These are phyloP conservation scores for Apiotrichum sp. DNA, from an alignment of 1,284 basidiomycete genomes.

Conservation along the genomic window DNA sequence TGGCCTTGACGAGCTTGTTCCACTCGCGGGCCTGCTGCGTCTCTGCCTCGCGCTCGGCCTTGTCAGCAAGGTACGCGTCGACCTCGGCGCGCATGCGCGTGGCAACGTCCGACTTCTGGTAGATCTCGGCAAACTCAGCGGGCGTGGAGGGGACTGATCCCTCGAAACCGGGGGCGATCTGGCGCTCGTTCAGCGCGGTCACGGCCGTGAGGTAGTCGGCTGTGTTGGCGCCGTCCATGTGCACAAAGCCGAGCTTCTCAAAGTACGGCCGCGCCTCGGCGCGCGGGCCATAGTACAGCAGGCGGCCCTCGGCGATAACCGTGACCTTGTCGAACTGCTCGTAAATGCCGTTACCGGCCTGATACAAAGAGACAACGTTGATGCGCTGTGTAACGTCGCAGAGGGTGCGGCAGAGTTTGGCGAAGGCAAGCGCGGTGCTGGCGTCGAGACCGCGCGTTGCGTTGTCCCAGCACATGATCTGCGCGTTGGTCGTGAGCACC, in stretches of 20 bases:
- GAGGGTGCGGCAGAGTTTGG: constrained; percentile 63
- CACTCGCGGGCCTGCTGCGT: constrained; percentile 22
- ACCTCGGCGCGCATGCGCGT: constrained; percentile 32
- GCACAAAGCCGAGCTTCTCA: constrained; percentile 67
- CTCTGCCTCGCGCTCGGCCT: constrained; percentile 13
- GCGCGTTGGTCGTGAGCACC: constrained; percentile 56
- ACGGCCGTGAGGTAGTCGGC: constrained; percentile 58
- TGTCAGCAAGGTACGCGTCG: constrained; percentile 25
- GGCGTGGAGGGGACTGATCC: constrained; percentile 50
- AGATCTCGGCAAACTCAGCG: constrained; percentile 52
- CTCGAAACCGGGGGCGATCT: constrained; percentile 50
- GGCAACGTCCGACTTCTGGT: constrained; percentile 28
- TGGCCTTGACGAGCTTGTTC: constrained; percentile 25
- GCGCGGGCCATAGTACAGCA: constrained; percentile 72
- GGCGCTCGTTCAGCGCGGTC: constrained; percentile 57
- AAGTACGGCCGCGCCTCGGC: constrained; percentile 69
- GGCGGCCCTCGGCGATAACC: constrained; percentile 69
- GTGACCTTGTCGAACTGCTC: constrained; percentile 58
- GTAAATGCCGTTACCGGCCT: constrained; percentile 51
- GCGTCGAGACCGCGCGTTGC: constrained; percentile 62
- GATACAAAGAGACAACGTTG: constrained; percentile 74
- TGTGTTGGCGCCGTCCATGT: constrained; percentile 33
- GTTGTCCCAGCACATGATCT: constrained; percentile 62
- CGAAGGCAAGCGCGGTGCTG: constrained; percentile 73
- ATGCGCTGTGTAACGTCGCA: constrained; percentile 72